Conservation (phyloP, 805 yeast species). For the Wickerhamomyces sydowiorum region DNA sequence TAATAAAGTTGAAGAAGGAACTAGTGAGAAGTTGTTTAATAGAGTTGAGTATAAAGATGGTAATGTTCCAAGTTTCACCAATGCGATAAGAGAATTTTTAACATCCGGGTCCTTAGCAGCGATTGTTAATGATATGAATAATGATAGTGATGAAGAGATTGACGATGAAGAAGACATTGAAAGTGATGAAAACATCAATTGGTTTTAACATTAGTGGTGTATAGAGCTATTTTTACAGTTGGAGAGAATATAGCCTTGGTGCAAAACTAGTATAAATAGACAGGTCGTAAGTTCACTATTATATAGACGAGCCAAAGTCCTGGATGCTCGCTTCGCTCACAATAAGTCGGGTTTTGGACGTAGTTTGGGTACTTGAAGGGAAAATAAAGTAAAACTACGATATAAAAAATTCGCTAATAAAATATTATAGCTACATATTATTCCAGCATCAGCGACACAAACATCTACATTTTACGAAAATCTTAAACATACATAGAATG, state of each 20-base stretch:
- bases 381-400: too few species aligned
- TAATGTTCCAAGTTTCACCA: constrained; percentile 7
- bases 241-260: not conserved
- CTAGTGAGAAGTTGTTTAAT: constrained; percentile 3
- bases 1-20: constrained; percentile 5
- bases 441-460: too few species aligned
- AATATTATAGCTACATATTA: too few species aligned
- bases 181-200: constrained; percentile 12
- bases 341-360: too few species aligned
- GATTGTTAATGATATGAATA: constrained; percentile 3
- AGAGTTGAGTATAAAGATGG: constrained; percentile 8
- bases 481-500: too few species aligned
- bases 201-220: too few species aligned
- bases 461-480: too few species aligned
- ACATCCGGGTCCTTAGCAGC: constrained; percentile 4
- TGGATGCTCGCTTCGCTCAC: too few species aligned
- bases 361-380: too few species aligned
- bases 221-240: not conserved
- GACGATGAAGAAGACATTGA: constrained; percentile 8
- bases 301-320: too few species aligned
- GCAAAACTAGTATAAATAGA: not conserved
- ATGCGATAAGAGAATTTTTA: constrained; percentile 14
- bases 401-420: too few species aligned
- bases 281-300: too few species aligned
- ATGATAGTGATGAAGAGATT: constrained; percentile 4